Base-by-base conservation (phyloP, 2,329 filamentous ascomycete genomes). In the Stachybotrys chlorohalonatus region DNA sequence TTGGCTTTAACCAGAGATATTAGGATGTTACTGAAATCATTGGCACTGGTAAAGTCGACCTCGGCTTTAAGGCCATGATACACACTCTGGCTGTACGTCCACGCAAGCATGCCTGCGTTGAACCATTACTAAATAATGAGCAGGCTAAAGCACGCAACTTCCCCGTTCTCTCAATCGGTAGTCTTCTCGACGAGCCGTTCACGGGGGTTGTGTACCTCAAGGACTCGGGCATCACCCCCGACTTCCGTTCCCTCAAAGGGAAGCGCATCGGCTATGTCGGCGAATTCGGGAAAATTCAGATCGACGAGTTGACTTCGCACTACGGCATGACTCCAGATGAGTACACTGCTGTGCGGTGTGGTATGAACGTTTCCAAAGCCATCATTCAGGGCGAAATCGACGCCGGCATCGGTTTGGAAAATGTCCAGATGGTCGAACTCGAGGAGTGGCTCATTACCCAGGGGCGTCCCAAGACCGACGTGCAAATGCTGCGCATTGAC, bases 1-100 rank as follows among this genome's bases (percentile, higher is more conserved):
- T 11, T 47, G n/a, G 16, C 17, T 11, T 47, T 47, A 3, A 47
- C 16, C 9, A 7, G 16, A 11, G 2, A 24, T 2, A 42, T 0
- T 16, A 85, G 80, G 87, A 91, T 76, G 87, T 91, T 58, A 91
- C 87, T 58, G 87, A 90, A 68, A 89, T 91, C 68, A 88, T 91
- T 60, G 87, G 87, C 56, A 84, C 80, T 54, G 84, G 83, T 57
- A 90, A 89, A 66, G 84, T 89, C 52, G 86, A 90, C 65, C 81
- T 90, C 64, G 87, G 87, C 49, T 90, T 89, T 79, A 91, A 90
- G 71, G 87, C 87, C 60, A 90, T 91, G 87, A 91, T 91, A 61
- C 87, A 91, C 66, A 90, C 87, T 8, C 79, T 91, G 56, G 87
- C 86, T 54, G 83, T 85, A 71, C 58, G 76, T n/a, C 31, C 11